Evolutionary conservation across 1,139 yeast species (phyloP).

Genomic region (Yamadazyma friedrichii): DNA sequence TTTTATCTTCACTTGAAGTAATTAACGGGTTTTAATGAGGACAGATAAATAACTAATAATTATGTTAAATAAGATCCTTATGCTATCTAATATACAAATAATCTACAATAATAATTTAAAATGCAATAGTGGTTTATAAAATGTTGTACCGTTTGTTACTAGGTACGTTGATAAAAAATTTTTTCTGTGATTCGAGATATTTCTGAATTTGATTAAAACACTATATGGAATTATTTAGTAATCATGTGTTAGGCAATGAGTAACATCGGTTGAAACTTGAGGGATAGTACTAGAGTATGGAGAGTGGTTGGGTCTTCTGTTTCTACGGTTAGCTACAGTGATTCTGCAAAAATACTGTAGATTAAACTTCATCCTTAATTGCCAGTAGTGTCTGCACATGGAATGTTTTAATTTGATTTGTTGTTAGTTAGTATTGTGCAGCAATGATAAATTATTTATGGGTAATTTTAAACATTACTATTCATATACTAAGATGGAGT

Average conservation of each 20-base stretch:
- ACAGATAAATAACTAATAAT: too few species aligned
- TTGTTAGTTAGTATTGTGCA: not conserved
- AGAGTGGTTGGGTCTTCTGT: too few species aligned
- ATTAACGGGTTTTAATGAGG: too few species aligned
- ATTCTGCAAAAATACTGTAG: not conserved
- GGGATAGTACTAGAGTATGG: too few species aligned
- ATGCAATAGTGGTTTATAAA: not conserved
- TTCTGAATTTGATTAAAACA: conserved; percentile 7
- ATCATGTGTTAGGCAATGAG: too few species aligned
- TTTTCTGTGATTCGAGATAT: conserved; percentile 10
- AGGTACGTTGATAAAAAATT: conserved; percentile 5
- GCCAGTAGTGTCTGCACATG: not conserved
- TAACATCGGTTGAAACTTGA: too few species aligned
- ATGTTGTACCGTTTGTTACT: conserved; percentile 1
- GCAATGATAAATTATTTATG: too few species aligned
- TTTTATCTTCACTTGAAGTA: too few species aligned
- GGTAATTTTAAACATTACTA: too few species aligned
- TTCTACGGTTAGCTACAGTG: too few species aligned
- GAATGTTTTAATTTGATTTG: conserved; percentile 1
- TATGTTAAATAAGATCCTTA: not conserved
- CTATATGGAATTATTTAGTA: not conserved
- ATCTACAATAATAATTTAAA: conserved; percentile 1
- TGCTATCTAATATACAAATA: conserved; percentile 5
- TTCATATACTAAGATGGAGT: too few species aligned
- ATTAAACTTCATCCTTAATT: too few species aligned